Conservation (phyloP, 2,329 filamentous ascomycete species). For the Alternaria arbusti region DNA sequence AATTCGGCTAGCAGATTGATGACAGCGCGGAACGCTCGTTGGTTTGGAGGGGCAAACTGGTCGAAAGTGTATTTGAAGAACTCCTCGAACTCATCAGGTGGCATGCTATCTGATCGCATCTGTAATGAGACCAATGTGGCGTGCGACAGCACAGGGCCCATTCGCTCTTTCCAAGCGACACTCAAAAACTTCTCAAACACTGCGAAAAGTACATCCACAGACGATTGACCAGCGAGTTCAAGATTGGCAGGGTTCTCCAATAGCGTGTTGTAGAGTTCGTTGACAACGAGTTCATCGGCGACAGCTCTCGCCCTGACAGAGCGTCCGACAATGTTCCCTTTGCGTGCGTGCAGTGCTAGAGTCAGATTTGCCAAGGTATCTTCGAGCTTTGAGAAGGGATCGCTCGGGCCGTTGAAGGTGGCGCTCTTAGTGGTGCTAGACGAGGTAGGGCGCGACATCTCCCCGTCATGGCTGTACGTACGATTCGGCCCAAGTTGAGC, state of each 20-base stretch:
- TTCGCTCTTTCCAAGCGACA: slow-evolving; percentile 85
- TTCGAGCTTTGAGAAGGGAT: slow-evolving; percentile 71
- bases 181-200: slow-evolving; percentile 93
- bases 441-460: slow-evolving; percentile 40
- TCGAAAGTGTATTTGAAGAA: slow-evolving; percentile 61
- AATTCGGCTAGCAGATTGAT: slow-evolving; percentile 87
- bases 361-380: slow-evolving; percentile 86
- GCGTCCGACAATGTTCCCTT: slow-evolving; percentile 83
- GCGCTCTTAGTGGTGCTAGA: slow-evolving; percentile 44
- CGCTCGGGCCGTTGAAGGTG: slow-evolving; percentile 37
- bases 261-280: slow-evolving; percentile 87
- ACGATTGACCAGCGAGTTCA: slow-evolving; percentile 75
- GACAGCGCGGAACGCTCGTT: slow-evolving; percentile 79
- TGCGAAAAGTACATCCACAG: slow-evolving; percentile 84
- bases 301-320: slow-evolving; percentile 71
- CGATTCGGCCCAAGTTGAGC: slow-evolving; percentile 45
- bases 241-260: slow-evolving; percentile 83
- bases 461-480: slow-evolving; percentile 45
- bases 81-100: slow-evolving; percentile 73
- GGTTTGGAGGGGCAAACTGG: slow-evolving; percentile 64
- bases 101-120: slow-evolving; percentile 64
- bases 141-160: slow-evolving; percentile 81
- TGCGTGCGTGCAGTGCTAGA: slow-evolving; percentile 80
- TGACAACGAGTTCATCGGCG: slow-evolving; percentile 80
- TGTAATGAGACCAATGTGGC: slow-evolving; percentile 78